Conservation (phyloP, 495 filamentous ascomycete genomes). For the Trichocladium antarcticum region DNA sequence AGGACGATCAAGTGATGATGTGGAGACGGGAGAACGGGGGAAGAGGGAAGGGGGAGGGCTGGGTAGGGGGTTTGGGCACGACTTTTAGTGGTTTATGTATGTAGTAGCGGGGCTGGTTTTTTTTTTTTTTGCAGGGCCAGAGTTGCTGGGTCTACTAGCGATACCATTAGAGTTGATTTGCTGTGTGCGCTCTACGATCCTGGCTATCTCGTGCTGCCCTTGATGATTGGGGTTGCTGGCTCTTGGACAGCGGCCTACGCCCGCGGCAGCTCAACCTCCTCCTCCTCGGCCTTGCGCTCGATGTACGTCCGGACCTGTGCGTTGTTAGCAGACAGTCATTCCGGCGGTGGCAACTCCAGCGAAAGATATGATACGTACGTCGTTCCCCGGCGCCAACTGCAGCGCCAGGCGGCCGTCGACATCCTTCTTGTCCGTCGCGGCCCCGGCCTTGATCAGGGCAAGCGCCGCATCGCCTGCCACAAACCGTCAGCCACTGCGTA, state of each 20-base stretch:
- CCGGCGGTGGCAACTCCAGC: neutral
- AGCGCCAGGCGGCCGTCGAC: constrained; percentile 60
- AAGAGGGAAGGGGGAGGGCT: neutral
- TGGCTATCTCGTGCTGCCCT: neutral
- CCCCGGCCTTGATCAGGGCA: constrained; percentile 69
- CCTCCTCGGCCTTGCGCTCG: constrained; percentile 64
- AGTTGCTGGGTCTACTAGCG: neutral
- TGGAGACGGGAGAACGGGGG: neutral
- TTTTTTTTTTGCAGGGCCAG: neutral
- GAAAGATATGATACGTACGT: constrained; percentile 23
- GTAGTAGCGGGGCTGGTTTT: no score
- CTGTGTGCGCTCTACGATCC: neutral
- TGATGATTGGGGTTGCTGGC: no score
- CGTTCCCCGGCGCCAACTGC: constrained; percentile 69
- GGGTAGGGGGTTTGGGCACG: neutral
- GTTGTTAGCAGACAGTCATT: neutral
- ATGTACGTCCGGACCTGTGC: constrained; percentile 64
- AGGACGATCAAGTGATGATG: constrained; percentile 50
- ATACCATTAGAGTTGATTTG: constrained; percentile 4
- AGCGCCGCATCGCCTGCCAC: constrained; percentile 62
- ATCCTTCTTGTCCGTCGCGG: constrained; percentile 71
- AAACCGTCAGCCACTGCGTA: neutral
- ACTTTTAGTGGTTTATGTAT: neutral
- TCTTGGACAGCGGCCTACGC: no score
- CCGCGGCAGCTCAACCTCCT: constrained; percentile 73